These are phyloP conservation scores for Fusarium palustre DNA, from an alignment of 2,329 filamentous ascomycete genomes.

Conservation along the genomic window DNA sequence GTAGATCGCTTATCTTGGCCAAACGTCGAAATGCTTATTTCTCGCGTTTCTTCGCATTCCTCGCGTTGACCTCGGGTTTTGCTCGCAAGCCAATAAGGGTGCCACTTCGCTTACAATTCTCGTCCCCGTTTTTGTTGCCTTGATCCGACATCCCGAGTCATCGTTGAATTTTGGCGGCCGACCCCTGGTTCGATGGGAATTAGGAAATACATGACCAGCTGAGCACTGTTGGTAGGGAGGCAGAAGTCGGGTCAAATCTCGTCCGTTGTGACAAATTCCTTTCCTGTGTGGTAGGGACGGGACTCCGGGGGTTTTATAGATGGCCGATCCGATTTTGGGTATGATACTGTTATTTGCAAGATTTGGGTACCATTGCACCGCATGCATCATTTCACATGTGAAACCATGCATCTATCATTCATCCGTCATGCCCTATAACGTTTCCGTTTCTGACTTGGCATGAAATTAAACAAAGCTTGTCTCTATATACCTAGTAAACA, in stretches of 20 bases:
- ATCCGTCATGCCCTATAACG: too few species aligned
- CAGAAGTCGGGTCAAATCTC: conserved; percentile 16
- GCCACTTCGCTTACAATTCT: background rate
- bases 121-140: background rate
- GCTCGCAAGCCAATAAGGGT: background rate
- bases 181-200: conserved; percentile 26
- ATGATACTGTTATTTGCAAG: background rate
- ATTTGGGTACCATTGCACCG: too few species aligned
- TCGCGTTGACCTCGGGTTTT: conserved; percentile 18
- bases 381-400: too few species aligned
- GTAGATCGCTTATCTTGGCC: conserved; percentile 26
- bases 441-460: background rate
- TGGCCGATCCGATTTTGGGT: conserved; percentile 11
- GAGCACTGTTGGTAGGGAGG: background rate
- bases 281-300: background rate
- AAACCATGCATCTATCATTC: background rate
- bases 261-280: conserved; percentile 17
- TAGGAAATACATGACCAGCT: background rate
- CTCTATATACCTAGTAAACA: background rate
- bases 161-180: conserved; percentile 30
- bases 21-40: conserved; percentile 16
- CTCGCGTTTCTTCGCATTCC: conserved; percentile 21
- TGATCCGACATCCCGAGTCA: background rate
- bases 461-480: background rate
- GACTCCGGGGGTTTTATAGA: conserved; percentile 33